These are phyloP conservation scores for Penicillium subrubescens DNA, from an alignment of 495 filamentous ascomycete genomes.

Conservation along the genomic window DNA sequence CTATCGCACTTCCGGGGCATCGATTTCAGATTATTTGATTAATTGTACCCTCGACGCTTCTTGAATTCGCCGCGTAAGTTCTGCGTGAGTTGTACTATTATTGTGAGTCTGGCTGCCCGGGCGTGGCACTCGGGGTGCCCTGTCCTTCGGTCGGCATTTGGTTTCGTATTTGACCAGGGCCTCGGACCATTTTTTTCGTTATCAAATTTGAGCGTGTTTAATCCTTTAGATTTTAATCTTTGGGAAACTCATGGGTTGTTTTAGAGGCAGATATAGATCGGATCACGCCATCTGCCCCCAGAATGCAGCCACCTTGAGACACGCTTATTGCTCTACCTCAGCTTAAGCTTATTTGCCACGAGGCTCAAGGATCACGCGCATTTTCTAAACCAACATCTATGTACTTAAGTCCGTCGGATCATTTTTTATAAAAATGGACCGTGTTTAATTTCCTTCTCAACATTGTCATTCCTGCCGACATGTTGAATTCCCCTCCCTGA, in stretches of 20 bases:
- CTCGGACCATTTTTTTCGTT: neutral
- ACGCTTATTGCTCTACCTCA: neutral
- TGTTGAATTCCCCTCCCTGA: neutral
- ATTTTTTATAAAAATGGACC: neutral
- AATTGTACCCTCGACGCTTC: neutral
- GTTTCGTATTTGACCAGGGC: neutral
- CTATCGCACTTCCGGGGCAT: neutral
- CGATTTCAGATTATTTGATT: too few relatives aligned
- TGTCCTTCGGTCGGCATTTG: neutral
- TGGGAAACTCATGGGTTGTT: neutral
- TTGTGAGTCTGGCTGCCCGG: too few relatives aligned
- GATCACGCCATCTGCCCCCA: neutral
- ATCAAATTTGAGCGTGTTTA: neutral
- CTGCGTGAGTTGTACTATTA: neutral
- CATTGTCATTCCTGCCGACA: neutral
- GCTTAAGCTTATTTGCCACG: slow-evolving; percentile 3
- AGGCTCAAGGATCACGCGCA: neutral
- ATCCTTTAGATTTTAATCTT: neutral
- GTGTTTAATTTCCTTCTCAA: neutral
- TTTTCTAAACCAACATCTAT: neutral
- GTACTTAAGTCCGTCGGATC: neutral
- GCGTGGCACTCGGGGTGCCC: neutral
- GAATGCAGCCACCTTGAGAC: neutral
- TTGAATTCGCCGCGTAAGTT: neutral
- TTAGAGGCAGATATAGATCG: neutral